phyloP scores from a whole-genome alignment of 2,329 filamentous ascomycete genomes.

The Plenodomus tracheiphilus region DNA sequence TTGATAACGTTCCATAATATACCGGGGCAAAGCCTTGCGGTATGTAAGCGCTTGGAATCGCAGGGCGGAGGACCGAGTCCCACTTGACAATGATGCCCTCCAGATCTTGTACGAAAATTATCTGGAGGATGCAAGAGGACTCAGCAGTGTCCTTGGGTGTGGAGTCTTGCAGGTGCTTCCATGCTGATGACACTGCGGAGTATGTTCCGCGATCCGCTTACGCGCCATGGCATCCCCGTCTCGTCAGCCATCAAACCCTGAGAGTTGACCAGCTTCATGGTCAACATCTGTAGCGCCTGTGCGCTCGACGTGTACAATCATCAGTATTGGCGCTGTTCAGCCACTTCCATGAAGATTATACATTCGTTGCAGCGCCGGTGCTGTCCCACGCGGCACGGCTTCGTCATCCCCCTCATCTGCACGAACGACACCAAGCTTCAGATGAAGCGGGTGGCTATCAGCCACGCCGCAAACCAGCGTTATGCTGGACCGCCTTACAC shows the following conservation, averaged over 20 bases:
- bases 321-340: background rate
- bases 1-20: constrained; percentile 10
- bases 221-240: background rate
- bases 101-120: background rate
- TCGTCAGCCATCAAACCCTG: background rate
- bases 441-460: constrained; percentile 1
- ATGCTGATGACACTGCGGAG: background rate
- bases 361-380: background rate
- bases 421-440: constrained; percentile 1
- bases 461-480: background rate
- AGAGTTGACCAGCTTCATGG: background rate
- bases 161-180: background rate
- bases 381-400: background rate
- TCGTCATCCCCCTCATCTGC: background rate
- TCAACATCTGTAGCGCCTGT: background rate
- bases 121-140: background rate
- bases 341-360: background rate
- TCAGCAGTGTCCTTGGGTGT: background rate
- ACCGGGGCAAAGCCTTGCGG: background rate
- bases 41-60: constrained; percentile 7
- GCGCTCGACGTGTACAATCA: background rate
- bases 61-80: background rate
- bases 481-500: background rate
- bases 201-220: background rate
- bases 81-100: background rate